Percentiles rank a stretch among this genome's conserved stretches.
These are phyloP conservation scores for Wickerhamiella kurtzmanii DNA, from an alignment of 805 yeast genomes.

Conservation along the genomic window DNA sequence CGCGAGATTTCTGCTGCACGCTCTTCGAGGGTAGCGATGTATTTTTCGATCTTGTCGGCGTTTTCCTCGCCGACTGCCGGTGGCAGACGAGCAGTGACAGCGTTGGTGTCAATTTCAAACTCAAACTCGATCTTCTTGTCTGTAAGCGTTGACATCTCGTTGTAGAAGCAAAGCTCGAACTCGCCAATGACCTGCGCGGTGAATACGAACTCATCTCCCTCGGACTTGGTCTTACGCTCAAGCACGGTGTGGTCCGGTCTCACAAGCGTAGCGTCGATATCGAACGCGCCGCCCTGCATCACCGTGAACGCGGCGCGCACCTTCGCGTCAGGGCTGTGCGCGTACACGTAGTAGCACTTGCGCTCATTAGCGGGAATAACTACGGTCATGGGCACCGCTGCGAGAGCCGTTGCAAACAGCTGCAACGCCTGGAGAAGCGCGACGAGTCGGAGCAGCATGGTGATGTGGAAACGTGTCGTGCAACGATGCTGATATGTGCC, in stretches of 20 bases:
- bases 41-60: constrained; percentile 23
- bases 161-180: constrained; percentile 75
- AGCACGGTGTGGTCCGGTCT: constrained; percentile 45
- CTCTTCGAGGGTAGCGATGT: constrained; percentile 21
- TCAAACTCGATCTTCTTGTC: constrained; percentile 80
- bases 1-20: constrained; percentile 23
- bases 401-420: constrained; percentile 8
- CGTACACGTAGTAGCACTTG: constrained; percentile 59
- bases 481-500: not conserved
- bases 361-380: constrained; percentile 61
- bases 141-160: constrained; percentile 67
- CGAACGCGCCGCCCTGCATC: constrained; percentile 66
- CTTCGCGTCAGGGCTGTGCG: constrained; percentile 43
- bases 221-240: constrained; percentile 43
- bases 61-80: constrained; percentile 21
- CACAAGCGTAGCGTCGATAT: constrained; percentile 50
- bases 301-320: constrained; percentile 75
- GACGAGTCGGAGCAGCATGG: not conserved
- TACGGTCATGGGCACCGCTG: constrained; percentile 51
- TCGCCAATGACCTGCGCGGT: constrained; percentile 58
- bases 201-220: constrained; percentile 71
- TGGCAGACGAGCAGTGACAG: constrained; percentile 51
- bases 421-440: not conserved
- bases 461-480: not conserved
- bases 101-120: constrained; percentile 32